These are phyloP conservation scores for Aspergillus spinulosporus DNA, from an alignment of 2,329 filamentous ascomycete species.

Conservation along the genomic window DNA sequence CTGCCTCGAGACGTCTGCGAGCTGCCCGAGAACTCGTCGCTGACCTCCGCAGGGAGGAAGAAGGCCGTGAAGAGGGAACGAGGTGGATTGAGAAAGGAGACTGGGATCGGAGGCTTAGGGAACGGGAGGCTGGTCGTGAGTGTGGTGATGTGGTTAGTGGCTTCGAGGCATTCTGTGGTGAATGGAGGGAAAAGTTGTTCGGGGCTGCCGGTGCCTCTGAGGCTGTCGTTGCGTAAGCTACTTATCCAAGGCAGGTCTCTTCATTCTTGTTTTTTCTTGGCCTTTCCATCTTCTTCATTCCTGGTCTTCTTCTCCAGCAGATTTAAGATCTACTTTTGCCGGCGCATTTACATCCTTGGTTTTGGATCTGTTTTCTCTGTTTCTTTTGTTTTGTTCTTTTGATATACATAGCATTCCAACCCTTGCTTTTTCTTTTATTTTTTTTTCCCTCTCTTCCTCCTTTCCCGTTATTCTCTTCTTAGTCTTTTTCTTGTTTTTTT, in stretches of 20 bases:
- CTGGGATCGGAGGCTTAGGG: constrained; percentile 75
- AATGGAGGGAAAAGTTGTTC: constrained; percentile 75
- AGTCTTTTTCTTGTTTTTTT: background rate
- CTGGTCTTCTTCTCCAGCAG: background rate
- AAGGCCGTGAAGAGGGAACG: constrained; percentile 77
- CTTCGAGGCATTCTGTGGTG: constrained; percentile 86
- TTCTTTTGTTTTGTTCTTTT: background rate
- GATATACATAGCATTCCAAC: background rate
- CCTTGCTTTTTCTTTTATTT: background rate
- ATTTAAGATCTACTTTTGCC: background rate
- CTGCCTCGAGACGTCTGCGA: constrained; percentile 75
- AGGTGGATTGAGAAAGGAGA: constrained; percentile 77
- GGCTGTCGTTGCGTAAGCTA: constrained; percentile 32
- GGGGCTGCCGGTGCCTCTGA: constrained; percentile 40
- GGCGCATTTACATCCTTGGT: background rate
- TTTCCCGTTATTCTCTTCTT: background rate
- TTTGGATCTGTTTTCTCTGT: background rate
- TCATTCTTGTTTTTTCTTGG: background rate
- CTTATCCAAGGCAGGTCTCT: background rate
- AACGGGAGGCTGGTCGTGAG: constrained; percentile 77
- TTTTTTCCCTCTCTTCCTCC: background rate
- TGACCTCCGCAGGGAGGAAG: constrained; percentile 80
- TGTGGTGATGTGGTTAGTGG: constrained; percentile 87
- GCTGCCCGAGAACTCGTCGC: constrained; percentile 81
- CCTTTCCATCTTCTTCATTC: background rate